phyloP scores from a whole-genome alignment of 2,329 filamentous ascomycete genomes.

The Pseudogymnoascus sp. region DNA sequence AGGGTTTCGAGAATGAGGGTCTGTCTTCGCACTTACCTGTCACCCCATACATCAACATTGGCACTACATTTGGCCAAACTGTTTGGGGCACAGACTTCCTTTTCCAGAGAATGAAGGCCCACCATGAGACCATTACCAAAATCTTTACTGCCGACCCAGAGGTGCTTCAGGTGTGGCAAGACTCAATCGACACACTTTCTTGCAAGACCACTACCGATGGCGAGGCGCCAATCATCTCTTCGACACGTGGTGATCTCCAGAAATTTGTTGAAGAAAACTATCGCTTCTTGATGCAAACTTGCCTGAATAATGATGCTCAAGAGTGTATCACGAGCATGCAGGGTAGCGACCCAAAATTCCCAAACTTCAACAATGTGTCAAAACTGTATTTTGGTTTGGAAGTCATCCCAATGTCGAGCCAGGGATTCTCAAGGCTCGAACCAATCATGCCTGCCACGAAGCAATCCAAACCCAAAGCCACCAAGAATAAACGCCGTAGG shows the following conservation, averaged over 20 bases:
- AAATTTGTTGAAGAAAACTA: background rate
- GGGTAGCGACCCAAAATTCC: background rate
- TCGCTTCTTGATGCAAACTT: background rate
- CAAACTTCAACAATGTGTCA: background rate
- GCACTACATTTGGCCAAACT: slow-evolving; percentile 1
- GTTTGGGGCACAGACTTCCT: slow-evolving; percentile 2
- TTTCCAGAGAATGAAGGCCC: background rate
- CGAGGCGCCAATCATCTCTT: background rate
- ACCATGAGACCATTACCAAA: background rate
- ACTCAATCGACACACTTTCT: background rate
- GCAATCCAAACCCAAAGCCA: background rate
- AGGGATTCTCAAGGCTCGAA: background rate
- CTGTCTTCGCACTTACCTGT: background rate
- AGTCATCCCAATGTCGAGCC: background rate
- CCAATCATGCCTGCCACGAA: background rate
- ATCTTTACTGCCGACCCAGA: background rate
- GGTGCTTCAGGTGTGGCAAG: background rate
- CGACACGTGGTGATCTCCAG: background rate
- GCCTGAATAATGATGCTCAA: background rate
- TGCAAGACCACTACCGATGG: background rate
- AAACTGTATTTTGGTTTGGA: background rate
- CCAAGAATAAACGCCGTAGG: background rate
- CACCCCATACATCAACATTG: background rate
- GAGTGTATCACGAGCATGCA: background rate
- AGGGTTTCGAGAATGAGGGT: background rate